Conservation (phyloP, 2,329 filamentous ascomycete genomes). For the Diplodia seriata region DNA sequence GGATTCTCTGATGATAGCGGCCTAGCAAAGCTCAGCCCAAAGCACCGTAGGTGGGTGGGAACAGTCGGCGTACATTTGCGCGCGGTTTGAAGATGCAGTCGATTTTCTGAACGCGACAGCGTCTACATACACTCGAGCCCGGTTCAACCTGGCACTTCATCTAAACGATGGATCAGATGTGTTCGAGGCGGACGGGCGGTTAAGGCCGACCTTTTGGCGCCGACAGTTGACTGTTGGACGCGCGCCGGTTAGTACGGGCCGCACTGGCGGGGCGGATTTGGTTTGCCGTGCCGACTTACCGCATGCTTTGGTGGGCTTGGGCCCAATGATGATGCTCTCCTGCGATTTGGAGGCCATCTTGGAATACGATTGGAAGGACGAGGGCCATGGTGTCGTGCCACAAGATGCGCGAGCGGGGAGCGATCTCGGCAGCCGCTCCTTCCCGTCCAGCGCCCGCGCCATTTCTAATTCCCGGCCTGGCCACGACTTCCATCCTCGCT, state of each 20-base stretch:
- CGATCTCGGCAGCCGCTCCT: conserved; percentile 18
- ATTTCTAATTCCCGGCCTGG: neutral
- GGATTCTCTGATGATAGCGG: conserved; percentile 30
- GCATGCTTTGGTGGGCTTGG: conserved; percentile 35
- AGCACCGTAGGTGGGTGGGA: conserved; percentile 9
- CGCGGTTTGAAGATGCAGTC: conserved; percentile 52
- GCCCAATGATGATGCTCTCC: conserved; percentile 31
- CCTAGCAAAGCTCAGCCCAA: conserved; percentile 1
- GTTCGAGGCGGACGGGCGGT: neutral
- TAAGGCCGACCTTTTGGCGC: conserved; percentile 34
- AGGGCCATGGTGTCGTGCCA: conserved; percentile 25
- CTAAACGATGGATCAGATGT: conserved; percentile 13
- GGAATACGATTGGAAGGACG: conserved; percentile 18
- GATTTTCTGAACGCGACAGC: conserved; percentile 36
- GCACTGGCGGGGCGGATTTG: conserved; percentile 1
- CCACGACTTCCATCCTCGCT: neutral
- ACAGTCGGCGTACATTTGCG: conserved; percentile 46
- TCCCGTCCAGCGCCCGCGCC: neutral
- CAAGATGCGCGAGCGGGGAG: conserved; percentile 12
- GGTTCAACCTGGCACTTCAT: conserved; percentile 36
- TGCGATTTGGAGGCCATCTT: conserved; percentile 26
- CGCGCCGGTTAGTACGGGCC: neutral
- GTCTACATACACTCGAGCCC: conserved; percentile 33
- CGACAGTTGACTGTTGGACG: conserved; percentile 33
- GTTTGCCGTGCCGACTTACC: conserved; percentile 22